Base-by-base conservation (phyloP, 1,284 basidiomycete genomes). In the Naganishia liquefaciens region DNA sequence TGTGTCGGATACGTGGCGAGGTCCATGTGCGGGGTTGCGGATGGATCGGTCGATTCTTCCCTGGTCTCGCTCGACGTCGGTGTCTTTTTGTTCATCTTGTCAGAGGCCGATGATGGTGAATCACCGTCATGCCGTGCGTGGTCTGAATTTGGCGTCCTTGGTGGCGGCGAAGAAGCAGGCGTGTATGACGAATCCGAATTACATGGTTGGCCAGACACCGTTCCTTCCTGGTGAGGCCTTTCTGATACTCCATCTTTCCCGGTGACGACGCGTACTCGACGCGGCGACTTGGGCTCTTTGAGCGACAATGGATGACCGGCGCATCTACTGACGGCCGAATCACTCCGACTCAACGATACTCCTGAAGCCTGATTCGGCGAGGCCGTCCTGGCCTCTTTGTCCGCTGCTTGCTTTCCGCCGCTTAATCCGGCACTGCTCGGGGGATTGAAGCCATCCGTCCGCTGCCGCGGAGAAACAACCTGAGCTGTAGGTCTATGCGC, bases 1-100 rank as follows among this genome's bases (percentile, higher is more conserved):
- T 79, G 77, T 0, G 84, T 80, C 0, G 85, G 83, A 68, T 81
- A 85, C 2, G 78, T 80, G 15, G 81, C 83, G 19, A 85, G 77
- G 69, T 85, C 83, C 68, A 85, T 77, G 66, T 81, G 81, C 13
- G 77, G 47, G 71, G 42, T 65, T 65, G 25, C n/a, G 5, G 57
- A 49, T 3, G 46, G 23, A 17, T 60, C 57, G 1, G 46, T 21
- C 11, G 57, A 30, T 47, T 15, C 30, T 3, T 47, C 33, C 15
- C 10, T 37, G 15, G 57, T n/a, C 19, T 40, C 57, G 10, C 17
- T 15, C 23, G 46, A 33, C 19, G 54, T 27, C 13, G 54, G 49
- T 37, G 44, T 30, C 44, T 43, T 44, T 37, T 37, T 13, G 10
- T 15, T 33, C 13, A 10, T 21, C n/a, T 53, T 53, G 19, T 53